Conservation (phyloP, 208 protist species). For the Trypanosoma conorhini region DNA sequence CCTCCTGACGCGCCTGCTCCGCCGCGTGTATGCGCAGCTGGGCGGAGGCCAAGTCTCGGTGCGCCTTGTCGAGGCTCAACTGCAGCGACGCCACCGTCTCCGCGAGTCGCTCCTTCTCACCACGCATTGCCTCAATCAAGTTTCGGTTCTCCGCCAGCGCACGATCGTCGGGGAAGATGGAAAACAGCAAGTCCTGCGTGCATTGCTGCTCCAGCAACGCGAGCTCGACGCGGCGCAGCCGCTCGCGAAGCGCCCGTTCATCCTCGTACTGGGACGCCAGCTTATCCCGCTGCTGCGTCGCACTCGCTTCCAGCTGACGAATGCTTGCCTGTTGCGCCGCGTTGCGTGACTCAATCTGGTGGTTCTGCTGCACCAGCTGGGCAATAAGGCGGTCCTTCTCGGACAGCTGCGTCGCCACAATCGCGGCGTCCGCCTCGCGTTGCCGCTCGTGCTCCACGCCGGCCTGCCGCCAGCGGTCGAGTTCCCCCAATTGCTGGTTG, state of each 20-base stretch:
- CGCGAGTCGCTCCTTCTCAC: slow-evolving; percentile 21
- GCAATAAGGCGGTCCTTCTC: slow-evolving; percentile 24
- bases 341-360: slow-evolving; percentile 6
- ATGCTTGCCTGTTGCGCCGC: slow-evolving; percentile 4
- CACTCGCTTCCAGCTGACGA: slow-evolving; percentile 5
- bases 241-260: slow-evolving; percentile 25
- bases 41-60: slow-evolving; percentile 13
- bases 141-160: slow-evolving; percentile 39
- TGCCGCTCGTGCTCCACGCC: slow-evolving; percentile 5
- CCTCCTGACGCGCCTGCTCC: slow-evolving; percentile 48
- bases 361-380: slow-evolving; percentile 16
- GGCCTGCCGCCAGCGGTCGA: slow-evolving; percentile 9
- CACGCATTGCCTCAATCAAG: slow-evolving; percentile 14
- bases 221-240: slow-evolving; percentile 28
- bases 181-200: slow-evolving; percentile 50
- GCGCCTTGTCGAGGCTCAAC: slow-evolving; percentile 8
- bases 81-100: slow-evolving; percentile 18
- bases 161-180: slow-evolving; percentile 60
- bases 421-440: slow-evolving; percentile 3
- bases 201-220: slow-evolving; percentile 40
- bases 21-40: slow-evolving; percentile 31
- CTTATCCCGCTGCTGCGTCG: slow-evolving; percentile 7
- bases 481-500: neutral
- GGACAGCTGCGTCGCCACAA: slow-evolving; percentile 2
- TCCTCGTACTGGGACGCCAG: slow-evolving; percentile 18